phyloP scores from a whole-genome alignment of 2,329 filamentous ascomycete species.

The Sporothrix globosa region DNA sequence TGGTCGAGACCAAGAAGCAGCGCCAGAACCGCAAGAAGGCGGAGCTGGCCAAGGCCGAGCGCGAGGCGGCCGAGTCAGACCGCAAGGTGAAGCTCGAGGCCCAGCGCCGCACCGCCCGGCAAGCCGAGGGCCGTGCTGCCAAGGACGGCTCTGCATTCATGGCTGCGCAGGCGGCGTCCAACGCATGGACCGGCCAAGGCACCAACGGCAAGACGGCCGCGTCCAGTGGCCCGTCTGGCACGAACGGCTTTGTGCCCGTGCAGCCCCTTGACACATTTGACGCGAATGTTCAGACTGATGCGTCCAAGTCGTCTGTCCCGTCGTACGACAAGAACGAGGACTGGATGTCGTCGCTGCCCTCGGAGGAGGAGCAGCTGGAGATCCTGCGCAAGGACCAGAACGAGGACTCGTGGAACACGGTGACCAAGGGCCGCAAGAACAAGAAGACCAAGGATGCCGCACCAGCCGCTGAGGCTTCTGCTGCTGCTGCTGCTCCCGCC shows the following conservation, averaged over 20 bases:
- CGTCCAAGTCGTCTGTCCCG: conserved; percentile 41
- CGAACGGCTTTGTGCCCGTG: conserved; percentile 46
- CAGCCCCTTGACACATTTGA: conserved; percentile 65
- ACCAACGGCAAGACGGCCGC: conserved; percentile 48
- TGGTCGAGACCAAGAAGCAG: conserved; percentile 88
- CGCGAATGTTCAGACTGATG: conserved; percentile 37
- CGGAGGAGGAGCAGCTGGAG: conserved; percentile 66
- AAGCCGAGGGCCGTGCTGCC: conserved; percentile 78
- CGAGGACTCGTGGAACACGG: conserved; percentile 62
- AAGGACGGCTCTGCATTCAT: conserved; percentile 73
- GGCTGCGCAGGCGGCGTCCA: conserved; percentile 46
- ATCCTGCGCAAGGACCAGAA: conserved; percentile 54
- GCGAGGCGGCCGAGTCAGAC: conserved; percentile 77
- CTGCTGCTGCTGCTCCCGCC: conserved; percentile 32
- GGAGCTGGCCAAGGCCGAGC: conserved; percentile 73
- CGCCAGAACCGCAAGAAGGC: conserved; percentile 89
- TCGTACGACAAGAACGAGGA: conserved; percentile 45
- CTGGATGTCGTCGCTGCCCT: conserved; percentile 58
- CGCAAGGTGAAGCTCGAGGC: conserved; percentile 77
- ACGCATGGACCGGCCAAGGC: conserved; percentile 45
- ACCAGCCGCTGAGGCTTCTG: conserved; percentile 35
- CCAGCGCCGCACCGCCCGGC: conserved; percentile 78
- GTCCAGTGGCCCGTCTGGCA: conserved; percentile 41
- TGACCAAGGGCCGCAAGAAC: conserved; percentile 51
- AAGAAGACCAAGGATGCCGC: conserved; percentile 50